Evolutionary conservation across 805 yeast species (phyloP), one percentile per base, ranked within the genome.

Genomic region (Scheffersomyces stipitis): DNA sequence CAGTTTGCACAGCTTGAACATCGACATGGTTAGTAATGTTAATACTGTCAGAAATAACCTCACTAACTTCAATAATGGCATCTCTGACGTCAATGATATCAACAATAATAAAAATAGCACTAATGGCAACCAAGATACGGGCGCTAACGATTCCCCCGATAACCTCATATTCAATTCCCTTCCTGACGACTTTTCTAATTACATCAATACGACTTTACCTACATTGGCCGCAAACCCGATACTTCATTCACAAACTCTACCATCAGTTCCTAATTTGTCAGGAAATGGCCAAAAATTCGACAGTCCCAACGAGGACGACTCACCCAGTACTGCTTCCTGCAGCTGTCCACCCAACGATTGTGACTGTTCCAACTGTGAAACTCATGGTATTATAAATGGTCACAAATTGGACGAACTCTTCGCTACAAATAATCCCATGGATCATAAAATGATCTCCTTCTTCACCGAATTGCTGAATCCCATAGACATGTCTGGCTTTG

Each of bases 371-470:
- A 69, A 68, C 41, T 69, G 75, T 46, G 74, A 69, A 43, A 59
- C 64, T 1, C 75, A 69, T 42, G 71, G 73, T 1, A 69, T 65
- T n/a, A 64, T 69, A 26, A 58, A 69, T 37, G 75, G 75, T 2
- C 46, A 57, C 37, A 62, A 58, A 39, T 46, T 69, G 23, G 75
- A 69, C 37, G 73, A 69, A 16, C 44, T 61, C 18, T 66, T 65
- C 42, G 39, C 10, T 26, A n/a, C 15, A n/a, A 8, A 7, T 14
- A n/a, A 6, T 7, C 13, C 15, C 7, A n/a, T n/a, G n/a, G 29
- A 26, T n/a, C 29, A 26, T 6, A 20, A 20, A 20, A 7, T 20
- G 24, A 7, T 26, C 15, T 26, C 15, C n/a, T 26, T 14, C 29
- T 14, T 26, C 29, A 26, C 29, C 6, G 15, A 14, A 26, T 8